Conservation (phyloP, 2,329 filamentous ascomycete genomes). For the Cryphonectria japonica region DNA sequence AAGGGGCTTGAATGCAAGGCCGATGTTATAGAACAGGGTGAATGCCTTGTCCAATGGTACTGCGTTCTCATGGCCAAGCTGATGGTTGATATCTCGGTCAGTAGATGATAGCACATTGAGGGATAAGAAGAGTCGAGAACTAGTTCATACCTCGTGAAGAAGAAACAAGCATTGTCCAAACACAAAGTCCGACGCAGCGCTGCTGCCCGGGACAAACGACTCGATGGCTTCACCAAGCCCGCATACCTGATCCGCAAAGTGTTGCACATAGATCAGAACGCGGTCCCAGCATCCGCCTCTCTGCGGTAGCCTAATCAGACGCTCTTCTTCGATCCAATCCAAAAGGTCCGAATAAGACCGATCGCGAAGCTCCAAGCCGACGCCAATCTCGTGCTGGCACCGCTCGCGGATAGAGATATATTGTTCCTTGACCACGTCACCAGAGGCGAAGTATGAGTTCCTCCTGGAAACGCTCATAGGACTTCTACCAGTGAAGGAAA, state of each 20-base stretch:
- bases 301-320: slow-evolving; percentile 10
- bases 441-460: not conserved
- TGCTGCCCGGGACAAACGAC: slow-evolving; percentile 6
- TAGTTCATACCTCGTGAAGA: not conserved
- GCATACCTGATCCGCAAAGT: slow-evolving; percentile 8
- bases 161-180: slow-evolving; percentile 15
- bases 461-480: not conserved
- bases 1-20: not conserved
- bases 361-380: not conserved
- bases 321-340: slow-evolving; percentile 7
- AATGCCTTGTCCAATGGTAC: slow-evolving; percentile 6
- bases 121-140: not conserved
- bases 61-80: slow-evolving; percentile 15
- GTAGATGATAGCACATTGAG: not conserved
- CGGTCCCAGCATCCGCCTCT: slow-evolving; percentile 9
- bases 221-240: slow-evolving; percentile 6
- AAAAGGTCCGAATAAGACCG: not conserved
- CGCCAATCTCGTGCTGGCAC: slow-evolving; percentile 5
- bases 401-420: not conserved
- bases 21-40: slow-evolving; percentile 11
- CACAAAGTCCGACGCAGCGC: slow-evolving; percentile 2
- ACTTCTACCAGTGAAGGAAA: not conserved
- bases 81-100: not conserved
- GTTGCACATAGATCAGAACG: slow-evolving; percentile 2
- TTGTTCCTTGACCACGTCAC: not conserved